phyloP scores from a whole-genome alignment of 495 filamentous ascomycete genomes.

The Podospora sp. region DNA sequence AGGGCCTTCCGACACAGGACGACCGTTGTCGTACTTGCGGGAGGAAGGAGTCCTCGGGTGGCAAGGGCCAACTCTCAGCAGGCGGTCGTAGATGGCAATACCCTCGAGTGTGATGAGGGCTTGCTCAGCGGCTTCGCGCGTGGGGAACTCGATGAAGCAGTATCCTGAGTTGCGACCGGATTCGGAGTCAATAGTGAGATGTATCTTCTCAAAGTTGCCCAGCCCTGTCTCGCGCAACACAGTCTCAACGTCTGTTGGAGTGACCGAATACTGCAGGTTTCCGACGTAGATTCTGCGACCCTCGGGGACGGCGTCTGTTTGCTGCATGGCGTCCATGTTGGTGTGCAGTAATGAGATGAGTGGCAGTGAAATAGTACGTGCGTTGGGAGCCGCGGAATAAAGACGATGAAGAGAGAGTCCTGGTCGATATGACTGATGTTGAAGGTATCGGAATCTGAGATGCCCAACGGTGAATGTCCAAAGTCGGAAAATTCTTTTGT shows the following conservation, averaged over 20 bases:
- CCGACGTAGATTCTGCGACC: conserved; percentile 65
- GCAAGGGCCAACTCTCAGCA: conserved; percentile 64
- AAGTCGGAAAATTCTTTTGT: background rate
- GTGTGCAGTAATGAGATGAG: background rate
- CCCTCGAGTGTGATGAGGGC: conserved; percentile 61
- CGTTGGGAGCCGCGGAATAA: too few relatives aligned
- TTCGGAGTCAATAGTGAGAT: conserved; percentile 68
- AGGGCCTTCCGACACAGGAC: conserved; percentile 13
- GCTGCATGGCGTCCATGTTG: conserved; percentile 12
- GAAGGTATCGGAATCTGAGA: too few relatives aligned
- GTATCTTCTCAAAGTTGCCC: conserved; percentile 55
- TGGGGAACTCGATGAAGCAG: conserved; percentile 68
- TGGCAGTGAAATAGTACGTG: background rate
- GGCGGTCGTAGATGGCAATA: conserved; percentile 53
- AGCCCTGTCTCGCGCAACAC: conserved; percentile 56
- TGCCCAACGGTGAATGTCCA: background rate
- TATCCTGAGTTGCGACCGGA: conserved; percentile 70
- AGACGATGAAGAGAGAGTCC: too few relatives aligned
- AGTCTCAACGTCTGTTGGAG: conserved; percentile 60
- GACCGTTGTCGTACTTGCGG: background rate
- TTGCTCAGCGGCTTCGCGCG: conserved; percentile 56
- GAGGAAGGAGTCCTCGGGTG: conserved; percentile 40
- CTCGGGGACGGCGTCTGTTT: conserved; percentile 47
- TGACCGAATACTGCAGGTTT: conserved; percentile 68
- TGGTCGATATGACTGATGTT: background rate